Percentiles rank a stretch among this genome's conserved stretches.
phyloP scores from a whole-genome alignment of 805 yeast species.

The Saccharomycopsis amapae region DNA sequence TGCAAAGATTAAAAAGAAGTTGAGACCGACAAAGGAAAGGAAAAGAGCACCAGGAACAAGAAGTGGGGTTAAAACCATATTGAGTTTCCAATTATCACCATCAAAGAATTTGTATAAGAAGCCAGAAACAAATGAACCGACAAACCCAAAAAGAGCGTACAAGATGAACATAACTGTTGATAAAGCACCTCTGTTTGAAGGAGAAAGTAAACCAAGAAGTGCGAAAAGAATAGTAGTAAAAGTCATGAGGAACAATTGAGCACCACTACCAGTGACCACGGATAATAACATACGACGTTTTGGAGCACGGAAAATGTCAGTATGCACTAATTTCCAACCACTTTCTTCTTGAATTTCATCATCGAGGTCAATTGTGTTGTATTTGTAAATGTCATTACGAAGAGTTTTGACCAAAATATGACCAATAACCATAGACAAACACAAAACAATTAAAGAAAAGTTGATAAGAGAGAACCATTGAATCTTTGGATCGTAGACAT shows the following conservation, averaged over 20 bases:
- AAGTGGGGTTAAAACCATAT: conserved; percentile 74
- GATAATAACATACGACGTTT: conserved; percentile 61
- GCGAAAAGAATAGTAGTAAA: conserved; percentile 73
- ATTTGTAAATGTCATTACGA: conserved; percentile 76
- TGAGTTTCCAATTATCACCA: conserved; percentile 86
- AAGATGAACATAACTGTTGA: conserved; percentile 83
- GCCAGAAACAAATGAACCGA: conserved; percentile 86
- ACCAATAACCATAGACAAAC: conserved; percentile 69
- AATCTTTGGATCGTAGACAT: conserved; percentile 83
- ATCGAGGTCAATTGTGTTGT: conserved; percentile 83
- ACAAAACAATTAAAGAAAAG: conserved; percentile 73
- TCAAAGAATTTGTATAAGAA: conserved; percentile 81
- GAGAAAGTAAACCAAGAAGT: conserved; percentile 80
- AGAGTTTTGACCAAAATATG: conserved; percentile 75
- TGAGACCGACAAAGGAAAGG: conserved; percentile 55
- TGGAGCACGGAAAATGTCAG: conserved; percentile 91
- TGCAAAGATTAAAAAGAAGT: conserved; percentile 71
- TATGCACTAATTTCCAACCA: conserved; percentile 96
- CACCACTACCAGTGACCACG: conserved; percentile 80
- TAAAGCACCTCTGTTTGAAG: conserved; percentile 90
- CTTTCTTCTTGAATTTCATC: conserved; percentile 74
- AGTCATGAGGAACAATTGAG: conserved; percentile 74
- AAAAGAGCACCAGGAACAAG: conserved; percentile 80
- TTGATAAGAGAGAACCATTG: conserved; percentile 94
- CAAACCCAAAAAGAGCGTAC: conserved; percentile 70